These are phyloP conservation scores for Spiraea crenata DNA, from an alignment of 331 rosid genomes.

Conservation along the genomic window DNA sequence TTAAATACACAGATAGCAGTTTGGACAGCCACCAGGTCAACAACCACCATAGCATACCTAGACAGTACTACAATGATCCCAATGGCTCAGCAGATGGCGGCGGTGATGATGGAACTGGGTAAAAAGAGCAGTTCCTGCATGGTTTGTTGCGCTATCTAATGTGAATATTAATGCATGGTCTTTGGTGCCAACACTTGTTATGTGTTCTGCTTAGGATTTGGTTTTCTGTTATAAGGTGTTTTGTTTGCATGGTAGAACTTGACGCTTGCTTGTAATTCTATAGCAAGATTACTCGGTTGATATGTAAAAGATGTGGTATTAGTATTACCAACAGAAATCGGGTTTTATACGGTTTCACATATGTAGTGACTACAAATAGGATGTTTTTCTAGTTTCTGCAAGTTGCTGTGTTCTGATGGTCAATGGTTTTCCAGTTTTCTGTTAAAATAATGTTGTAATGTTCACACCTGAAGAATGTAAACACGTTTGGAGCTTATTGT, in stretches of 20 bases:
- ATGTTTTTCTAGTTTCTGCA: background rate
- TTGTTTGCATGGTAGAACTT: background rate
- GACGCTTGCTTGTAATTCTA: background rate
- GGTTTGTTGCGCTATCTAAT: too few species aligned
- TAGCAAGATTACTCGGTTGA: too few species aligned
- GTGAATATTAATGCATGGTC: background rate
- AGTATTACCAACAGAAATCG: background rate
- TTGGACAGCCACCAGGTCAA: constrained; percentile 33
- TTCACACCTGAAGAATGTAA: background rate
- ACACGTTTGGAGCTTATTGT: background rate
- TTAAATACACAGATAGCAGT: constrained; percentile 23
- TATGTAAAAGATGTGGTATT: too few species aligned
- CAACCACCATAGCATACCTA: constrained; percentile 44
- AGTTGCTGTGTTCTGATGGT: background rate
- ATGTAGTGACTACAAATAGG: background rate
- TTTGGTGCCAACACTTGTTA: background rate
- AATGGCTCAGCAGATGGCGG: constrained; percentile 36
- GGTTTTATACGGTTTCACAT: background rate
- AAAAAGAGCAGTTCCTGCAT: background rate
- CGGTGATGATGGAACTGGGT: constrained; percentile 27
- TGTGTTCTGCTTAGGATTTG: background rate
- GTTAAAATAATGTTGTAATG: background rate
- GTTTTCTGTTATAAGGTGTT: background rate
- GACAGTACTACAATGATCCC: constrained; percentile 34
- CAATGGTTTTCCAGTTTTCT: background rate